Base-by-base conservation (phyloP, 176 grass and related monocot species). In the Dactylis glomerata region DNA sequence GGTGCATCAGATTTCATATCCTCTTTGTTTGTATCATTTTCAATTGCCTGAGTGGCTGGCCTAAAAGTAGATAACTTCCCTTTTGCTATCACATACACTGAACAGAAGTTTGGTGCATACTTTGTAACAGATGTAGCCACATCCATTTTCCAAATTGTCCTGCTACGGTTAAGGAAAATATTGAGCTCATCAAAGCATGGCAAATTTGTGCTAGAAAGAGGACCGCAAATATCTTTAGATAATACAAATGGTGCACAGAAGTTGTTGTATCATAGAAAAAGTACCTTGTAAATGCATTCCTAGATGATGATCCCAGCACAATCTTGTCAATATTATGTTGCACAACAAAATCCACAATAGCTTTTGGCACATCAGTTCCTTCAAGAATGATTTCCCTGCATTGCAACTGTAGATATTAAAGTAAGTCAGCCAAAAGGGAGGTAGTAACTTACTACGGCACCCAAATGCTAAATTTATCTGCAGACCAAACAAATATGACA, bases 321-420 rank as follows among this genome's bases (percentile, higher is more conserved):
- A 97, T 68, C 75, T 90, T 93, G 68, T 93, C 89, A 62, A 97
- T 34, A 36, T 84, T 79, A 0, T 83, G 13, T 56, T 81, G 57
- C 28, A 23, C 49, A 46, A 92, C 82, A 75, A 97, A 97, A 83
- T 97, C 89, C n/a, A 93, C 75, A 30, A 97, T 97, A 69, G 84
- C 85, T 79, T 97, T 97, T 4, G 89, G 50, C 42, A 90, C 82
- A 74, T 97, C 91, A 47, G 78, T 57, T 77, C 83, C 89, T 58
- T 97, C 94, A 71, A 97, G 78, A 72, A 97, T 76, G 56, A 91
- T 58, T 81, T 97, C 94, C 82, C 92, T 97, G 78, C 87, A 91
- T 88, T 93, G 94, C 47, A 97, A 86, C 94, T 97, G 84, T 77
- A 93, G 51, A 85, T 87, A 87, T 87, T 86, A 79, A 87, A 86